These are phyloP conservation scores for Xylariaceae sp. DNA, from an alignment of 2,329 filamentous ascomycete species.

Conservation along the genomic window DNA sequence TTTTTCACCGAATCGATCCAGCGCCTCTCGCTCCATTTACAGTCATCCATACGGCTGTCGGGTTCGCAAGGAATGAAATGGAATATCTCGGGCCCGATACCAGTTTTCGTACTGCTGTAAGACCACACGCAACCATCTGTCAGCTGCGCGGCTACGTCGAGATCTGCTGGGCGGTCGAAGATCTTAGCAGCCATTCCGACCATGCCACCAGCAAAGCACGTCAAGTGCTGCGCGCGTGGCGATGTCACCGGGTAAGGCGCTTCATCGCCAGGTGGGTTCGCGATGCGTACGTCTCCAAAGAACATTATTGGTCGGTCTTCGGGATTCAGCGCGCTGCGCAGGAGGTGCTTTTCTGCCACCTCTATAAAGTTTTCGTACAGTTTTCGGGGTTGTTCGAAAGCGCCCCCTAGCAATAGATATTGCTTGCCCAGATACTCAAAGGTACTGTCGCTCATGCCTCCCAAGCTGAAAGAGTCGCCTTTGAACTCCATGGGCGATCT, in stretches of 20 bases:
- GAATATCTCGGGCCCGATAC: conserved; percentile 60
- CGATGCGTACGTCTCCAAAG: conserved; percentile 40
- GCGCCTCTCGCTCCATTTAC: conserved; percentile 26
- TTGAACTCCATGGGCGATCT: conserved; percentile 52
- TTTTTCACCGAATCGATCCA: conserved; percentile 22
- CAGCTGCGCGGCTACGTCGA: conserved; percentile 53
- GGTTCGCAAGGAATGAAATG: conserved; percentile 38
- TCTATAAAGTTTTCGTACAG: conserved; percentile 43
- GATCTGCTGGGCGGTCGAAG: conserved; percentile 51
- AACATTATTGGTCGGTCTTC: conserved; percentile 41
- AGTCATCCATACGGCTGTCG: conserved; percentile 22
- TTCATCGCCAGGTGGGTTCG: conserved; percentile 17
- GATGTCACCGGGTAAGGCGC: conserved; percentile 21
- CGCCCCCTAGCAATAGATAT: conserved; percentile 62
- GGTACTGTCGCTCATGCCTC: conserved; percentile 52
- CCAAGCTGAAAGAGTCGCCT: conserved; percentile 51
- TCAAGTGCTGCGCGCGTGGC: conserved; percentile 48
- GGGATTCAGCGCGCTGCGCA: conserved; percentile 40
- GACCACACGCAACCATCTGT: conserved; percentile 63
- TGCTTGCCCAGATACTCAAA: conserved; percentile 66
- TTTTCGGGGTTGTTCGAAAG: conserved; percentile 43
- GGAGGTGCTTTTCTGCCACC: conserved; percentile 40
- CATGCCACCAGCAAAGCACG: conserved; percentile 64
- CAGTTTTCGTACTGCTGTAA: conserved; percentile 52
- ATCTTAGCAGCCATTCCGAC: conserved; percentile 57